phyloP scores from a whole-genome alignment of 805 yeast genomes.

The Cyberlindnera amylophila region DNA sequence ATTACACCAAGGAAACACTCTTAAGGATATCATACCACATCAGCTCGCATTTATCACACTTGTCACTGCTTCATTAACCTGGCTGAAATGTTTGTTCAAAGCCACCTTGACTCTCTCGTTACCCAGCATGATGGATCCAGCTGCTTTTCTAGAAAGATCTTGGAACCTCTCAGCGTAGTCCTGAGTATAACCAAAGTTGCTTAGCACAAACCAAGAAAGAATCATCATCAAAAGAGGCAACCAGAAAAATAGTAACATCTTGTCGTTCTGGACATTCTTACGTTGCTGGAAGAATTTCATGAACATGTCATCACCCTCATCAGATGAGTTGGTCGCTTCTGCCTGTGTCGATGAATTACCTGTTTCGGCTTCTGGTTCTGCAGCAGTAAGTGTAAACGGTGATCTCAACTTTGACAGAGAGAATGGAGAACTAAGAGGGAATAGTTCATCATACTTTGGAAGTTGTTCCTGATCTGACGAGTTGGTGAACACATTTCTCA shows the following conservation, averaged over 20 bases:
- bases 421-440: slow-evolving; percentile 39
- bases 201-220: slow-evolving; percentile 41
- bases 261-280: slow-evolving; percentile 59
- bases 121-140: slow-evolving; percentile 50
- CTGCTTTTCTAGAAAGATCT: slow-evolving; percentile 37
- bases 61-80: slow-evolving; percentile 40
- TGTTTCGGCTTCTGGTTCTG: slow-evolving; percentile 1
- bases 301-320: slow-evolving; percentile 31
- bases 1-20: not conserved
- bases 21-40: not conserved
- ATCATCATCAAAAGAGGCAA: slow-evolving; percentile 66
- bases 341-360: slow-evolving; percentile 11
- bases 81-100: slow-evolving; percentile 35
- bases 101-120: slow-evolving; percentile 45
- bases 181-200: slow-evolving; percentile 33
- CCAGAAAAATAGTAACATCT: slow-evolving; percentile 88
- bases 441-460: slow-evolving; percentile 74
- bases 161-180: slow-evolving; percentile 34
- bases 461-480: slow-evolving; percentile 38
- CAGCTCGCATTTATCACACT: slow-evolving; percentile 25
- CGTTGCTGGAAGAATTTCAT: slow-evolving; percentile 39
- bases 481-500: slow-evolving; percentile 30
- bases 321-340: slow-evolving; percentile 11
- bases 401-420: slow-evolving; percentile 18
- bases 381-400: slow-evolving; percentile 11